phyloP scores from a whole-genome alignment of 768 basidiomycete genomes.

The Mycena haematopus region DNA sequence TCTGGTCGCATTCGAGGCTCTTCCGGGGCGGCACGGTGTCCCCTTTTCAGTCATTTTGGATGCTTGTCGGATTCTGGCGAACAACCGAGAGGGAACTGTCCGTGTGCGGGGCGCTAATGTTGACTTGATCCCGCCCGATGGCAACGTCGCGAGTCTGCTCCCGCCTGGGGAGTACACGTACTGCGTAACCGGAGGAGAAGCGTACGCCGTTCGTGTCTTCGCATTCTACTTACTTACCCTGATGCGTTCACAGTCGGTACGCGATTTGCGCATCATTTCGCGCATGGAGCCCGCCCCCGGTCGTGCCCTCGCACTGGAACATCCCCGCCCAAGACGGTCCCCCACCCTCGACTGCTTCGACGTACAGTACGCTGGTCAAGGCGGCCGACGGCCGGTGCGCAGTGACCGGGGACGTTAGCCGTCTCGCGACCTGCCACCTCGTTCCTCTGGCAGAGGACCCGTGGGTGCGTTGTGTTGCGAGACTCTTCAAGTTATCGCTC shows the following conservation, averaged over 20 bases:
- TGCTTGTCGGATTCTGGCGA: conserved; percentile 13
- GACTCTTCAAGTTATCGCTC: conserved; percentile 3
- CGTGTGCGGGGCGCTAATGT: background rate
- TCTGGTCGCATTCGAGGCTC: too few species aligned
- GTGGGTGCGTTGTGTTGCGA: conserved; percentile 6
- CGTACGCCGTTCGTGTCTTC: conserved; percentile 5
- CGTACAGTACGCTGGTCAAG: background rate
- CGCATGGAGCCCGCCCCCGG: conserved; percentile 10
- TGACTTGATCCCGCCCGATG: background rate
- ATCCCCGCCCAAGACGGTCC: background rate
- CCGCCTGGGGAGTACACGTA: conserved; percentile 14
- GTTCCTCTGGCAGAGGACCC: background rate
- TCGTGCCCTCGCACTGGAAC: conserved; percentile 7
- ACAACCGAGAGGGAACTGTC: conserved; percentile 8
- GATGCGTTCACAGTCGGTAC: conserved; percentile 4
- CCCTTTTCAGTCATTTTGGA: conserved; percentile 11
- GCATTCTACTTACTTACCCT: background rate
- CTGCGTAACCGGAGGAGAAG: background rate
- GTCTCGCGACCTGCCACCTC: conserved; percentile 6
- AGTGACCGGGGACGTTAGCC: conserved; percentile 5
- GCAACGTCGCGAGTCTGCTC: background rate
- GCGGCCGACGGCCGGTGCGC: conserved; percentile 8
- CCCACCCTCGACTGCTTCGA: background rate
- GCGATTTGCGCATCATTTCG: conserved; percentile 4
- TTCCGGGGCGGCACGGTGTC: background rate